Conservation (phyloP, 2,329 filamentous ascomycete species). For the Ophidiomyces ophidiicola region DNA sequence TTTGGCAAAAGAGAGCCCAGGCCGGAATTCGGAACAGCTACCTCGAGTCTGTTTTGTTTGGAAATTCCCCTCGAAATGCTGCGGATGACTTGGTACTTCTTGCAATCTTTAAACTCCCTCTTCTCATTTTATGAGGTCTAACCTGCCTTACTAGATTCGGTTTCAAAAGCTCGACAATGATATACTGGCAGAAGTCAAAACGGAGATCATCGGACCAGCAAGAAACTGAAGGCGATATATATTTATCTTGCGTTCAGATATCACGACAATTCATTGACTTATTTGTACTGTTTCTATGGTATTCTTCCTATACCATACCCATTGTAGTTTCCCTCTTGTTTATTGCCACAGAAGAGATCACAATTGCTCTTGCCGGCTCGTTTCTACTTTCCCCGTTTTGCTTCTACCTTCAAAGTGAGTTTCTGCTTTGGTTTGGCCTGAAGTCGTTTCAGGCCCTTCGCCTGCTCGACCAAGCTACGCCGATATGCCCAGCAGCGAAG, state of each 20-base stretch:
- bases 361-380: conserved; percentile 4
- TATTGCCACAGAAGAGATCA: not conserved
- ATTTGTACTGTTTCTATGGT: not conserved
- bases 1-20: conserved; percentile 83
- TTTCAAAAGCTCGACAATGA: conserved; percentile 29
- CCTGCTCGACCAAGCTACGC: too few relatives aligned
- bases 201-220: conserved; percentile 24
- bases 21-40: conserved; percentile 65
- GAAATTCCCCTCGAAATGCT: conserved; percentile 42
- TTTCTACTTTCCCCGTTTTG: not conserved
- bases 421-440: not conserved
- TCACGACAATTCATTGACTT: too few relatives aligned
- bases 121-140: too few relatives aligned
- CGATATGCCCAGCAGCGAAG: conserved; percentile 12
- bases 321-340: conserved; percentile 9
- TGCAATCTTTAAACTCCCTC: not conserved
- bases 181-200: conserved; percentile 25
- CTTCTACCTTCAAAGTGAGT: not conserved
- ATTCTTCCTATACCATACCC: conserved; percentile 6
- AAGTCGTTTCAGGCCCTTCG: too few relatives aligned
- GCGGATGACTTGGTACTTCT: conserved; percentile 59
- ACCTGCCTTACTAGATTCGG: conserved; percentile 24
- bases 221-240: conserved; percentile 1
- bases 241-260: not conserved
- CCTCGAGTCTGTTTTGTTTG: conserved; percentile 69